Conservation (phyloP, 768 basidiomycete genomes). For the Xerocomellus chrysenteron region DNA sequence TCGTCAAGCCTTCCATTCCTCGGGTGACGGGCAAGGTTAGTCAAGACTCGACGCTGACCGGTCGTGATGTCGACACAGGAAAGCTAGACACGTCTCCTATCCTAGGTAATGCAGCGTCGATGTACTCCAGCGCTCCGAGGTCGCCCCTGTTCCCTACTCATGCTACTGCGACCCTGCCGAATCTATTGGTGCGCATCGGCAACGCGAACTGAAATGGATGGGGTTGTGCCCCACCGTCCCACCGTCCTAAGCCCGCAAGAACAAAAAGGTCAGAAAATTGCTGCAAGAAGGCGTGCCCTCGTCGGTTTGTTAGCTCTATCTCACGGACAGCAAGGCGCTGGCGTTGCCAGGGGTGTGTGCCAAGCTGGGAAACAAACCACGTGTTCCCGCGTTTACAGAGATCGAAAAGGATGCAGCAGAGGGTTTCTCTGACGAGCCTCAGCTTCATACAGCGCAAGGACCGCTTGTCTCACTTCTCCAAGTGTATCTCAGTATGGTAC, state of each 20-base stretch:
- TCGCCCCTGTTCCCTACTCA: slow-evolving; percentile 22
- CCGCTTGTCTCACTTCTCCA: slow-evolving; percentile 61
- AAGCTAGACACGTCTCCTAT: slow-evolving; percentile 20
- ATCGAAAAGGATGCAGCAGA: slow-evolving; percentile 59
- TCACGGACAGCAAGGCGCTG: slow-evolving; percentile 74
- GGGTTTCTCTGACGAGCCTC: slow-evolving; percentile 57
- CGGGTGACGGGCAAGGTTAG: slow-evolving; percentile 44
- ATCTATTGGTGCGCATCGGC: slow-evolving; percentile 60
- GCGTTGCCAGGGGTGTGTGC: slow-evolving; percentile 67
- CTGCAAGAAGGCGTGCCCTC: slow-evolving; percentile 78
- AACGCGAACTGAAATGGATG: slow-evolving; percentile 79
- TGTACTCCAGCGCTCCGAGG: slow-evolving; percentile 33
- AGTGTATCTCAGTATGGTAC: slow-evolving; percentile 83
- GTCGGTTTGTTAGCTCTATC: slow-evolving; percentile 74
- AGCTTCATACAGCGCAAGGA: slow-evolving; percentile 55
- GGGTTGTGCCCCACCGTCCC: slow-evolving; percentile 53
- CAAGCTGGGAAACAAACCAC: slow-evolving; percentile 55
- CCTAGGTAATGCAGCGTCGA: slow-evolving; percentile 44
- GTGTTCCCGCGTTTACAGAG: slow-evolving; percentile 46
- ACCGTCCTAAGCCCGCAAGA: slow-evolving; percentile 67
- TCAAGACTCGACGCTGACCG: slow-evolving; percentile 50
- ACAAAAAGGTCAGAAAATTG: slow-evolving; percentile 74
- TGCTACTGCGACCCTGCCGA: not conserved
- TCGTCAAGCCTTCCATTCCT: slow-evolving; percentile 59
- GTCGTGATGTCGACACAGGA: slow-evolving; percentile 20